Percentiles rank a stretch among this genome's conserved stretches.
Conservation (phyloP, 140 eudicot species). For the Ambrosia hybrid region DNA sequence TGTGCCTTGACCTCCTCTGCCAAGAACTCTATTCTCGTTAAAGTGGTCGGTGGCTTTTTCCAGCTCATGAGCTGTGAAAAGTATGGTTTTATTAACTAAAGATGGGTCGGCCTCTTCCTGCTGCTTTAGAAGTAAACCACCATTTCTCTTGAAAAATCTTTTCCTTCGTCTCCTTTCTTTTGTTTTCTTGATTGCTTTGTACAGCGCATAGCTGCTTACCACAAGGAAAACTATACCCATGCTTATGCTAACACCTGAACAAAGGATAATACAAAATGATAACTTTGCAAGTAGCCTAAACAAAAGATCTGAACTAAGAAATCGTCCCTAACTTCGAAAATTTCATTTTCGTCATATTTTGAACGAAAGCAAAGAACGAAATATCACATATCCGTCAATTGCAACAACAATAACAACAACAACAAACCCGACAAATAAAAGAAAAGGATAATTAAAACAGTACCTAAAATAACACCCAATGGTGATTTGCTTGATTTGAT, state of each 20-base stretch:
- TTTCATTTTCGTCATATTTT: too few relatives aligned
- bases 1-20: too few relatives aligned
- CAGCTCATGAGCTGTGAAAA: slow-evolving; percentile 12
- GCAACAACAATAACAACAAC: too few relatives aligned
- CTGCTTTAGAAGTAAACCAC: slow-evolving; percentile 20
- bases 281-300: neutral
- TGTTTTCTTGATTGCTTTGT: slow-evolving; percentile 22
- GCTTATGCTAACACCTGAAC: slow-evolving; percentile 10
- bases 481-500: too few relatives aligned
- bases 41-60: slow-evolving; percentile 1
- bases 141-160: slow-evolving; percentile 18
- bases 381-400: neutral
- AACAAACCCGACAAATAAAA: neutral
- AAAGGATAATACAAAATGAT: neutral
- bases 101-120: slow-evolving; percentile 16
- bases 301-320: too few relatives aligned
- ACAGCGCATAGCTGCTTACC: neutral
- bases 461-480: slow-evolving; percentile 2
- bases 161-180: slow-evolving; percentile 5
- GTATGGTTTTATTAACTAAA: slow-evolving; percentile 7
- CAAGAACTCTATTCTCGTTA: neutral
- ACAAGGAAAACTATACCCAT: neutral
- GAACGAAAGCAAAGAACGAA: too few relatives aligned
- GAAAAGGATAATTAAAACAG: neutral
- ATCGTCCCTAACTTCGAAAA: too few relatives aligned